A percentile compares a stretch with the other conserved stretches of the same genome.
Conservation (phyloP, 306 rosid genomes). For the Vigna radiata region DNA sequence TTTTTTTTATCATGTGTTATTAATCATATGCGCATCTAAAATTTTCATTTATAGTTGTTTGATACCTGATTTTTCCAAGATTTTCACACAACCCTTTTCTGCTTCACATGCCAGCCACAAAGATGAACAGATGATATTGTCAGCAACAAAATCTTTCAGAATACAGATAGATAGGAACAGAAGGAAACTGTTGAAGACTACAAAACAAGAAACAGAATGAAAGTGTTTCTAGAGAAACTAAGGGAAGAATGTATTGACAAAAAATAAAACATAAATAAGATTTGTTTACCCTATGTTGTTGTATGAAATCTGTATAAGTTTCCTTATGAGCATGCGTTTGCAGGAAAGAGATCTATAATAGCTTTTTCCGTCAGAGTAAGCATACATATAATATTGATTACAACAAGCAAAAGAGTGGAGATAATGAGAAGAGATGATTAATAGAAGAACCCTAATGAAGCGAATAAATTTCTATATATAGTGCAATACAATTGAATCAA, state of each 20-base stretch:
- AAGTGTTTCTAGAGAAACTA: background rate
- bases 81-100: background rate
- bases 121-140: background rate
- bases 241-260: background rate
- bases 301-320: background rate
- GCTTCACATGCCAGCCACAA: background rate
- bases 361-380: background rate
- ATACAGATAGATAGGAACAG: no score
- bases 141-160: background rate
- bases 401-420: background rate
- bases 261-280: background rate
- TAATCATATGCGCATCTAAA: background rate
- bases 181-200: no score
- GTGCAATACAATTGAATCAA: background rate
- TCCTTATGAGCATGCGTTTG: background rate
- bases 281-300: background rate
- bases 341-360: background rate
- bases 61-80: conserved; percentile 2
- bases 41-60: background rate
- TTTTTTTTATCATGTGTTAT: background rate
- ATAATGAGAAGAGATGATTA: no score
- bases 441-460: background rate
- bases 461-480: background rate
- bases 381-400: background rate
- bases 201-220: background rate